Conservation (phyloP, 2,329 filamentous ascomycete genomes). For the Colletotrichum phormii region DNA sequence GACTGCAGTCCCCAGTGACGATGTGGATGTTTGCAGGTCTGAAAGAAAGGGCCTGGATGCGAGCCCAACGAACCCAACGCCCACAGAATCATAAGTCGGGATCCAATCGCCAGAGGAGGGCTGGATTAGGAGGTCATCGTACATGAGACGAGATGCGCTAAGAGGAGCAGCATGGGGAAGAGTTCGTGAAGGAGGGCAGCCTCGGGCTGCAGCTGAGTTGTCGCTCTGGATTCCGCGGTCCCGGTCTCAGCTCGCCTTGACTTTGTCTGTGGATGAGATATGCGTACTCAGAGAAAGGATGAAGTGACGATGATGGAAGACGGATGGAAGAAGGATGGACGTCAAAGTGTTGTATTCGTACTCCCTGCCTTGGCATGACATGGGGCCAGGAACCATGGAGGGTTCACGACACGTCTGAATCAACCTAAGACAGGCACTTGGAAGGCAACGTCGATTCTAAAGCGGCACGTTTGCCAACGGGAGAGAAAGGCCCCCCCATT, state of each 20-base stretch:
- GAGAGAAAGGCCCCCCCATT: neutral
- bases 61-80: slow-evolving; percentile 34
- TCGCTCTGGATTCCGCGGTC: neutral
- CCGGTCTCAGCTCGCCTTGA: neutral
- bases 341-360: neutral
- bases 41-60: slow-evolving; percentile 6
- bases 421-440: neutral
- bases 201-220: slow-evolving; percentile 9
- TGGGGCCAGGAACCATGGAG: neutral
- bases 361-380: neutral
- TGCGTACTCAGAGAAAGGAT: neutral
- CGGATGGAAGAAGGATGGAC: neutral
- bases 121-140: slow-evolving; percentile 12
- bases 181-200: slow-evolving; percentile 25
- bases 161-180: neutral
- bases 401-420: neutral
- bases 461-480: neutral
- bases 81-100: slow-evolving; percentile 10
- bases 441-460: neutral
- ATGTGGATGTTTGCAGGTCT: slow-evolving; percentile 28
- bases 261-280: neutral
- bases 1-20: slow-evolving; percentile 2
- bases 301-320: neutral
- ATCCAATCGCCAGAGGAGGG: slow-evolving; percentile 25
- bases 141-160: slow-evolving; percentile 20